Evolutionary conservation across 2,329 filamentous ascomycete genomes (phyloP), one percentile per base, ranked within the genome.

Genomic region (Fusarium albosuccineum): DNA sequence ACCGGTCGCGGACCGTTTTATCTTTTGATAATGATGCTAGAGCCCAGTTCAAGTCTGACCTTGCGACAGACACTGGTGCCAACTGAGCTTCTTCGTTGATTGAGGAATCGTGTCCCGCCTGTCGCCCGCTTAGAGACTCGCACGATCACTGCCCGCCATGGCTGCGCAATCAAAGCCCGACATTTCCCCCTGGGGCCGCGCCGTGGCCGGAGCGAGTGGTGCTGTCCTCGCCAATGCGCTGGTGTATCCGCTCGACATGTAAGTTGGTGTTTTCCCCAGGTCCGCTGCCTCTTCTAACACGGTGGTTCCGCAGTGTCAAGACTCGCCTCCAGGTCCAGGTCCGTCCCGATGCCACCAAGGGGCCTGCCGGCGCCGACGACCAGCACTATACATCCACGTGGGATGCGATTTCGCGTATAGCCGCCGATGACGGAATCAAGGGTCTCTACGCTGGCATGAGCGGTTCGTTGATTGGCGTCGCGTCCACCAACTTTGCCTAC

Each of bases 401-500:
- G 82, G 93, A 99, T 80, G 96, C 96, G 30, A 90, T 99, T 67
- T 86, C 85, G 62, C 94, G 93, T 76, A 98, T 99, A 69, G 80
- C 92, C 36, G 87, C 89, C 58, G 89, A 88, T 54, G 96, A 99
- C 71, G 96, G 96, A 33, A 58, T 96, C 9, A 74, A 83, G 46
- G 96, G 96, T 7, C 87, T 99, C 8, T 99, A 99, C 75, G 89
- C 92, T 53, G 96, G 96, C 63, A 94, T 99, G 78, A 86, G 89
- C 62, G 94, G 95, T 51, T 89, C 94, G 5, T 84, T 99, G 16
- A 82, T 98, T 52, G 96, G 96, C 55, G 96, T 99, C 36, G 95
- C 94, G 2, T 97, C 94, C 27, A 98, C 95, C 53, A 99, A 99
- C 80, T 99, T 99, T 77, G 96, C 96, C 74, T 99, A 99, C 82